A percentile compares a stretch with the other conserved stretches of the same genome.
These are phyloP conservation scores for Cryptomeria japonica DNA, from an alignment of 75 land plant species.

Conservation along the genomic window DNA sequence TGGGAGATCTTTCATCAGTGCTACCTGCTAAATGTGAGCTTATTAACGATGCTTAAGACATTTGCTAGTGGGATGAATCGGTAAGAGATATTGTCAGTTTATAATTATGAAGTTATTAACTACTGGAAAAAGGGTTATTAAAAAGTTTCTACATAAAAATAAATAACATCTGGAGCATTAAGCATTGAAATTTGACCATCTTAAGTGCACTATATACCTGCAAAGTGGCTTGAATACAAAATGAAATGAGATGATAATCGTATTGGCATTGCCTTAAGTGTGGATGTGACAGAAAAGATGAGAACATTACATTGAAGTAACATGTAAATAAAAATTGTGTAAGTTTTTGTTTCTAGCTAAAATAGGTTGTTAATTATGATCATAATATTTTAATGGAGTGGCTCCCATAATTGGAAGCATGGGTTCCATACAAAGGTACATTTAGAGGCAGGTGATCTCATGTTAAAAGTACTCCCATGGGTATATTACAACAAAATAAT, in stretches of 20 bases:
- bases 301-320: no score
- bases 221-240: not conserved
- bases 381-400: no score
- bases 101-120: not conserved
- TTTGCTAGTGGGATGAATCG: not conserved
- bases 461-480: no score
- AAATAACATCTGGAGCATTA: not conserved
- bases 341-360: no score
- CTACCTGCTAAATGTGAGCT: not conserved
- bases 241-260: not conserved
- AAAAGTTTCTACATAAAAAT: not conserved
- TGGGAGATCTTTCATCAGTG: not conserved
- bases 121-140: not conserved
- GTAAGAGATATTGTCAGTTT: not conserved
- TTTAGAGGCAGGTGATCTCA: no score
- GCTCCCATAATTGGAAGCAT: no score
- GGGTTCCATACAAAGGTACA: no score
- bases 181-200: not conserved
- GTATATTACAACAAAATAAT: no score
- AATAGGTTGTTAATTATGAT: no score
- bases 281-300: no score
- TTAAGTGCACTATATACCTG: not conserved
- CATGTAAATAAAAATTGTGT: no score
- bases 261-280: not conserved
- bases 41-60: not conserved